These are phyloP conservation scores for Neocucurbitaria cava DNA, from an alignment of 2,329 filamentous ascomycete species.

Conservation along the genomic window DNA sequence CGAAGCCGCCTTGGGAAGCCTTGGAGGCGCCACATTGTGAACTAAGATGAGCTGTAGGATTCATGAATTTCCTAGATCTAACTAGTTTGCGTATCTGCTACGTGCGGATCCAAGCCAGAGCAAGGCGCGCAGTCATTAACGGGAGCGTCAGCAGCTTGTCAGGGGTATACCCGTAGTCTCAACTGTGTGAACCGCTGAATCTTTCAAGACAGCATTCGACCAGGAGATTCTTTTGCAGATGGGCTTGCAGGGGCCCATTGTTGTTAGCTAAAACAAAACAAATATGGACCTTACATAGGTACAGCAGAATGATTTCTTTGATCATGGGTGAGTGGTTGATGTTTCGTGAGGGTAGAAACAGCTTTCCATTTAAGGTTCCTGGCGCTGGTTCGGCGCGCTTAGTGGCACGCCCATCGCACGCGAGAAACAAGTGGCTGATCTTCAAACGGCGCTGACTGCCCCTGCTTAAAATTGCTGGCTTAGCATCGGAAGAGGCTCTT, in stretches of 20 bases:
- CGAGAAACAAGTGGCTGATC: constrained; percentile 42
- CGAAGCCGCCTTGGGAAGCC: constrained; percentile 15
- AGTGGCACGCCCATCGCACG: constrained; percentile 24
- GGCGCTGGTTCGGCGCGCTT: constrained; percentile 25
- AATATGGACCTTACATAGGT: constrained; percentile 1
- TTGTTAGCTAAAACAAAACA: constrained; percentile 8
- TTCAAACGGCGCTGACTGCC: constrained; percentile 37
- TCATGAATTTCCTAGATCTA: constrained; percentile 21
- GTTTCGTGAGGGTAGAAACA: constrained; percentile 26
- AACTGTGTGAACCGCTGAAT: constrained; percentile 8
- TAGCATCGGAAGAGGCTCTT: neutral
- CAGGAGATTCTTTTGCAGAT: neutral
- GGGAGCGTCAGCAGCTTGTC: constrained; percentile 17
- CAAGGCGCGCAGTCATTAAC: constrained; percentile 27
- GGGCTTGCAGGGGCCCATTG: neutral
- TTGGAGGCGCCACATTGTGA: constrained; percentile 15
- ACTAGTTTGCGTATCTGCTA: constrained; percentile 19
- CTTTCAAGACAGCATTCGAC: constrained; percentile 6
- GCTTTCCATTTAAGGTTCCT: constrained; percentile 16
- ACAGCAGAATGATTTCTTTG: constrained; percentile 13
- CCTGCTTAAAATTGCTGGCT: constrained; percentile 35
- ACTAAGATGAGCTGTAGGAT: constrained; percentile 16
- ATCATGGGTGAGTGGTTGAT: neutral
- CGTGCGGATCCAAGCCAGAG: constrained; percentile 23
- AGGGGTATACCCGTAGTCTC: constrained; percentile 29